Conservation (phyloP, 352 stramenopile genomes). For the Peronospora belbahrii region DNA sequence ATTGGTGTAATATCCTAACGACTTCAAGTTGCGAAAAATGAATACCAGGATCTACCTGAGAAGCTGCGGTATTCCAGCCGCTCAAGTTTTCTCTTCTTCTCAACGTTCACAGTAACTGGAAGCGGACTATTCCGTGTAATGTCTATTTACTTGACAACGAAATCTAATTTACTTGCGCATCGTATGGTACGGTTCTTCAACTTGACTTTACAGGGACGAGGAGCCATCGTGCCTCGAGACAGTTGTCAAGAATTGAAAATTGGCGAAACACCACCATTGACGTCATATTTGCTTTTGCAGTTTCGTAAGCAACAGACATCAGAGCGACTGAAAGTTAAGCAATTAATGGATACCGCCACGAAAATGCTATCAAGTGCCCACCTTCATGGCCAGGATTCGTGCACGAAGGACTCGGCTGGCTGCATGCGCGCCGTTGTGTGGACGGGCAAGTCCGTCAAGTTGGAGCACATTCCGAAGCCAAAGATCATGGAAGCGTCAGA, state of each 20-base stretch:
- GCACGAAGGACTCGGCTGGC: conserved; percentile 27
- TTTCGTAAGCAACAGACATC: conserved; percentile 2
- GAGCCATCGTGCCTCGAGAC: not conserved
- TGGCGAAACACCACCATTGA: not conserved
- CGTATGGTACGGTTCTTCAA: not conserved
- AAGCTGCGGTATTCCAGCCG: conserved; percentile 15
- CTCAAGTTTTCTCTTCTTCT: not conserved
- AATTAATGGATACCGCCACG: conserved; percentile 20
- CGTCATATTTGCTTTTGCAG: conserved; percentile 23
- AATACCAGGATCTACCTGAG: not conserved
- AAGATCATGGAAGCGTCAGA: conserved; percentile 46
- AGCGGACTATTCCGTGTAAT: not conserved
- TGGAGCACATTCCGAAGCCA: conserved; percentile 49
- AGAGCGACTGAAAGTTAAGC: not conserved
- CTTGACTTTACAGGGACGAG: not conserved
- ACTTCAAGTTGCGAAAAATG: not conserved
- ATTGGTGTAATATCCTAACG: conserved; percentile 2
- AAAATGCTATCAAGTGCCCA: conserved; percentile 24
- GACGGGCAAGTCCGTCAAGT: conserved; percentile 43
- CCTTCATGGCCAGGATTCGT: conserved; percentile 19
- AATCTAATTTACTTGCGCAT: not conserved
- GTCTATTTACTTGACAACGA: no score
- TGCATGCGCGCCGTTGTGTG: conserved; percentile 61
- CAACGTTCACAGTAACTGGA: not conserved
- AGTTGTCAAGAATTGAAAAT: not conserved